Conservation (phyloP, 1,284 basidiomycete species). For the Coriolopsis trogii region DNA sequence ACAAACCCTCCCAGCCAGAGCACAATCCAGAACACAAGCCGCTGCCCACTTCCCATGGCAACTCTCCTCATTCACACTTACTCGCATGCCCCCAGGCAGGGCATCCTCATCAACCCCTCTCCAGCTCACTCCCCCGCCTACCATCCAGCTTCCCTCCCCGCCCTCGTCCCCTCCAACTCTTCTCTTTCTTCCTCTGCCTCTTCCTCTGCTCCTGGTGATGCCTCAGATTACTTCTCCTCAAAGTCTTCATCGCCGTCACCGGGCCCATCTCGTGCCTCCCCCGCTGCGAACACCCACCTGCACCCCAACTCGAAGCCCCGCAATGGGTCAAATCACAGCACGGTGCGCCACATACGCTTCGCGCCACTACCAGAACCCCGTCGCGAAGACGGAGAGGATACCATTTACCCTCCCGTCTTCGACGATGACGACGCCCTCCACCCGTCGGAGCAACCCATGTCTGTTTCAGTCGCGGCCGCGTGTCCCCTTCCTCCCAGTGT, state of each 20-base stretch:
- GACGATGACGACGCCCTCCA: conserved; percentile 30
- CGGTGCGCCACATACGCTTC: conserved; percentile 62
- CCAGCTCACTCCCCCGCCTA: conserved; percentile 33
- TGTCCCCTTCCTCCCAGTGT: conserved; percentile 15
- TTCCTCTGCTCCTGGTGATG: conserved; percentile 27
- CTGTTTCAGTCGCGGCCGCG: conserved; percentile 16
- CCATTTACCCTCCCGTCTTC: conserved; percentile 35
- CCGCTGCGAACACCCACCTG: conserved; percentile 16
- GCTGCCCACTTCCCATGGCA: conserved; percentile 26
- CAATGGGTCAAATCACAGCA: conserved; percentile 26
- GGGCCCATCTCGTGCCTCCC: conserved; percentile 17
- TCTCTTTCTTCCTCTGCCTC: conserved; percentile 33
- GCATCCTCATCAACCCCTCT: conserved; percentile 40
- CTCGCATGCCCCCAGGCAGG: conserved; percentile 22
- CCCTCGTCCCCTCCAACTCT: conserved; percentile 31
- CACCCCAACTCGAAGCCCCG: conserved; percentile 21
- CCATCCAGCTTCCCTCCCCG: conserved; percentile 27
- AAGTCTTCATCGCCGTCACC: conserved; percentile 25
- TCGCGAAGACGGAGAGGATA: conserved; percentile 48
- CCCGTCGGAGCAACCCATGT: conserved; percentile 16
- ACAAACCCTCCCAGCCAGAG: neutral
- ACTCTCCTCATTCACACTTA: conserved; percentile 20
- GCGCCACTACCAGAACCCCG: conserved; percentile 78
- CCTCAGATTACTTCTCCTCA: conserved; percentile 32
- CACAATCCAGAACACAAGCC: too few relatives aligned